A percentile compares a stretch with the other conserved stretches of the same genome.
Conservation (phyloP, 331 rosid species). For the Cydonia oblonga region DNA sequence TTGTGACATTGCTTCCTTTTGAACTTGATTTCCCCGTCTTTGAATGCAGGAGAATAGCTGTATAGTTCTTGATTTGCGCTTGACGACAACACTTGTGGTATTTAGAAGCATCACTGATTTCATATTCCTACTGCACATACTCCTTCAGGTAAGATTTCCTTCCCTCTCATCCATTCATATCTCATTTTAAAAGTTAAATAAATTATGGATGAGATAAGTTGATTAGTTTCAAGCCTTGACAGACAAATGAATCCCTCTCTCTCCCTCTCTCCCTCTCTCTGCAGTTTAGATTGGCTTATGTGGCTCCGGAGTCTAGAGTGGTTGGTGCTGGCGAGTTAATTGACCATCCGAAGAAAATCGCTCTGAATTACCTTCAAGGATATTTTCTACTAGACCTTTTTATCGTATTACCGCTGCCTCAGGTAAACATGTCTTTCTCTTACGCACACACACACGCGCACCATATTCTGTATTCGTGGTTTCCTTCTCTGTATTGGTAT, state of each 20-base stretch:
- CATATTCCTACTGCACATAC: slow-evolving; percentile 51
- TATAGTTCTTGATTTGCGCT: slow-evolving; percentile 29
- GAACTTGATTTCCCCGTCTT: slow-evolving; percentile 6
- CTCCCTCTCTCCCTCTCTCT: not conserved
- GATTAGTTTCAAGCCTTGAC: not conserved
- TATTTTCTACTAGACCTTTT: slow-evolving; percentile 54
- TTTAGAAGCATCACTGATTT: slow-evolving; percentile 68
- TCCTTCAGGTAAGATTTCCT: slow-evolving; percentile 60
- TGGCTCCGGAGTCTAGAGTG: slow-evolving; percentile 71
- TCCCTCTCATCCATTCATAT: not conserved
- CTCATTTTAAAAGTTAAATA: not conserved
- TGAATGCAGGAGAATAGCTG: slow-evolving; percentile 42
- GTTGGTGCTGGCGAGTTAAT: slow-evolving; percentile 87
- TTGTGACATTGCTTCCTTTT: not conserved
- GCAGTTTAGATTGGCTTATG: slow-evolving; percentile 86
- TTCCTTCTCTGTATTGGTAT: not conserved
- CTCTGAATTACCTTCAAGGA: slow-evolving; percentile 43
- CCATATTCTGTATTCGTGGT: not conserved
- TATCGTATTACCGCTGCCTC: slow-evolving; percentile 71
- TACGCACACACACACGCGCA: not conserved
- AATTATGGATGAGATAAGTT: not conserved
- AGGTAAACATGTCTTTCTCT: slow-evolving; percentile 30
- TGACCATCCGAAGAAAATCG: slow-evolving; percentile 71
- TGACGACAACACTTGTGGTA: slow-evolving; percentile 39
- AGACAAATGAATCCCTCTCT: not conserved